phyloP scores from a whole-genome alignment of 2,329 filamentous ascomycete species.

The Hypoxylon sp. region DNA sequence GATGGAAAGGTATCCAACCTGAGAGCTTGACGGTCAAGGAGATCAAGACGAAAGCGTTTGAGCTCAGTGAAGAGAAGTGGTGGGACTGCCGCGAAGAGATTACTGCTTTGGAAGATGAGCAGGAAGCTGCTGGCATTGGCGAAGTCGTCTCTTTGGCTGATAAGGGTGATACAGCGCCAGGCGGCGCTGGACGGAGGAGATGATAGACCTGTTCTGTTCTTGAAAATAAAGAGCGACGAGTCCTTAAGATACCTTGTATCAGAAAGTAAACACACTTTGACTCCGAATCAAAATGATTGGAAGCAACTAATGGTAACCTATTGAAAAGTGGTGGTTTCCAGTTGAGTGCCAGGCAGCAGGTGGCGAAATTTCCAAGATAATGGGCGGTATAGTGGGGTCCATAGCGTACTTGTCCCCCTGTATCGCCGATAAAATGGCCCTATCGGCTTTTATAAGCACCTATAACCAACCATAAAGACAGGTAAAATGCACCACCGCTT shows the following conservation, averaged over 20 bases:
- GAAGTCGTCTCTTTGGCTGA: constrained; percentile 93
- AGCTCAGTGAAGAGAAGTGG: constrained; percentile 95
- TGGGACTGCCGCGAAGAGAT: constrained; percentile 98
- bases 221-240: not conserved
- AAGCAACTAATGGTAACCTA: too few species aligned
- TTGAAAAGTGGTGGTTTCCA: not conserved
- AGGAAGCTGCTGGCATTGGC: constrained; percentile 94
- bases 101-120: constrained; percentile 90
- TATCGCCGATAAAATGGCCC: constrained; percentile 16
- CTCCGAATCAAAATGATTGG: not conserved
- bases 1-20: constrained; percentile 75
- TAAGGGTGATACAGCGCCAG: constrained; percentile 70
- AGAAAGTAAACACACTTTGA: not conserved
- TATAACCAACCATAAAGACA: not conserved
- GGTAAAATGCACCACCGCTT: not conserved
- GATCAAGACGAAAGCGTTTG: constrained; percentile 91
- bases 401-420: constrained; percentile 9
- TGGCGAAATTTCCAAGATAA: constrained; percentile 9
- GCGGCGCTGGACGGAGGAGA: constrained; percentile 59
- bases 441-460: constrained; percentile 6
- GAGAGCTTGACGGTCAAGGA: constrained; percentile 87
- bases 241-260: not conserved
- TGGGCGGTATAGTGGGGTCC: constrained; percentile 20
- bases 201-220: constrained; percentile 32
- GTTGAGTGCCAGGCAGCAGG: not conserved